A percentile compares a stretch with the other conserved stretches of the same genome.
These are phyloP conservation scores for Fusarium sp. DNA, from an alignment of 2,329 filamentous ascomycete genomes.

Conservation along the genomic window DNA sequence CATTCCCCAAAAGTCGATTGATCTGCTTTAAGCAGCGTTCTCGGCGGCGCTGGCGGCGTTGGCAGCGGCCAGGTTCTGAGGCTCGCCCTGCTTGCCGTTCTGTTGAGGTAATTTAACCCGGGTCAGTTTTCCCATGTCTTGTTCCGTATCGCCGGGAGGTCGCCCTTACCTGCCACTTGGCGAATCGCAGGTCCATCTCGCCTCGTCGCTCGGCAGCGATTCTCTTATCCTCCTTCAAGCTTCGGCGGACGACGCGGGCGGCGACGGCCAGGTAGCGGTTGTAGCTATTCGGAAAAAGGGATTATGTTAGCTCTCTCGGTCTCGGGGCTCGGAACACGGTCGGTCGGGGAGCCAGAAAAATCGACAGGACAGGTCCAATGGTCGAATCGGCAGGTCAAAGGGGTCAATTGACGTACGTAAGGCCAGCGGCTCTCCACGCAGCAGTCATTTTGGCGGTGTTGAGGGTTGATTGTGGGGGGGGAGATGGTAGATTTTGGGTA, in stretches of 20 bases:
- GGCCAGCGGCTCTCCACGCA: constrained; percentile 97
- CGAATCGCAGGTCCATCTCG: constrained; percentile 87
- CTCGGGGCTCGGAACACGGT: constrained; percentile 31
- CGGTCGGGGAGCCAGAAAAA: constrained; percentile 9
- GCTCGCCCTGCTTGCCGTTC: constrained; percentile 96
- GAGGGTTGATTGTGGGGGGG: constrained; percentile 44
- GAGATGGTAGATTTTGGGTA: constrained; percentile 42
- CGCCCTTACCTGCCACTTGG: constrained; percentile 87
- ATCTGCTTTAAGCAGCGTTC: constrained; percentile 49
- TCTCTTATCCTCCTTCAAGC: constrained; percentile 95
- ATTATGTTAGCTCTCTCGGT: constrained; percentile 47
- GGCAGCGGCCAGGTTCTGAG: constrained; percentile 74
- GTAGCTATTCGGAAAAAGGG: constrained; percentile 73
- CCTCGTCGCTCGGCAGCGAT: constrained; percentile 88
- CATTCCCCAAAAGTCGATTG: constrained; percentile 18
- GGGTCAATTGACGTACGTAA: constrained; percentile 77
- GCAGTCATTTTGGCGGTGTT: constrained; percentile 83
- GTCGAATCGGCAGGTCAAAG: constrained; percentile 16
- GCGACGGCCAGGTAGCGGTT: constrained; percentile 99
- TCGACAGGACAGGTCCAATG: constrained; percentile 16
- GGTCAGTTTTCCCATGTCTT: constrained; percentile 34
- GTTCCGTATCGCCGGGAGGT: constrained; percentile 7
- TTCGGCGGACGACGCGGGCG: constrained; percentile 93
- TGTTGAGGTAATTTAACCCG: constrained; percentile 58
- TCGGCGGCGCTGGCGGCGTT: constrained; percentile 57